A percentile compares a stretch with the other conserved stretches of the same genome.
Evolutionary conservation across 371 early-diverging fungal species (phyloP).

Genomic region (Scutellospora calospora): DNA sequence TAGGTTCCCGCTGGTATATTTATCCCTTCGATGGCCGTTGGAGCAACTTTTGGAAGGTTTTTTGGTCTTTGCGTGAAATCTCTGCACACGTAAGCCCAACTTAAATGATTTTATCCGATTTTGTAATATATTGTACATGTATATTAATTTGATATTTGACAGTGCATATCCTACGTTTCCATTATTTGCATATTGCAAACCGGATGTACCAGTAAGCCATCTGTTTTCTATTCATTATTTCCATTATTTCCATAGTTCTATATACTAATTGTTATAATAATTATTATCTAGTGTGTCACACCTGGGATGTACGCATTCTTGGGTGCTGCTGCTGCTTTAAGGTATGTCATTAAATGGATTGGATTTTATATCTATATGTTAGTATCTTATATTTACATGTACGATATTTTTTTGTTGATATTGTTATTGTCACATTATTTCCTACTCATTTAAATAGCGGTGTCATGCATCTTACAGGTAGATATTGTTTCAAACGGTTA

Average conservation of each 20-base stretch:
- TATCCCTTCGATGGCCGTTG: conserved; percentile 91
- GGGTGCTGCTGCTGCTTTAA: conserved; percentile 93
- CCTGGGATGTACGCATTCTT: conserved; percentile 97
- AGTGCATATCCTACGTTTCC: conserved; percentile 72
- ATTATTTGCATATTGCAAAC: conserved; percentile 79
- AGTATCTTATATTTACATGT: not conserved
- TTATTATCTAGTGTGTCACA: conserved; percentile 75
- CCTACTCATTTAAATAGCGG: conserved; percentile 53
- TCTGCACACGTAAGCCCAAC: conserved; percentile 55
- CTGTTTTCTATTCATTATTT: not conserved
- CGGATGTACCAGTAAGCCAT: conserved; percentile 70
- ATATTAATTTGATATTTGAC: not conserved
- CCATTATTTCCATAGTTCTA: not conserved
- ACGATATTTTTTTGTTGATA: conserved; percentile 8
- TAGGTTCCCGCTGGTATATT: conserved; percentile 92
- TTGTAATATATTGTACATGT: not conserved
- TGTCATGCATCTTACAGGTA: conserved; percentile 75
- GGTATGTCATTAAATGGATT: conserved; percentile 52
- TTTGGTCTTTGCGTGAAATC: conserved; percentile 87
- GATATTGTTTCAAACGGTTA: not conserved
- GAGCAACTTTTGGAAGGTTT: conserved; percentile 90
- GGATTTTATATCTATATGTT: not conserved
- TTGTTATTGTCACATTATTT: not conserved
- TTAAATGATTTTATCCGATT: not conserved
- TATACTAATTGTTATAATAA: not conserved